A percentile compares a stretch with the other conserved stretches of the same genome.
These are phyloP conservation scores for Cyclotella kingstonii DNA, from an alignment of 108 stramenopile genomes.

Conservation along the genomic window DNA sequence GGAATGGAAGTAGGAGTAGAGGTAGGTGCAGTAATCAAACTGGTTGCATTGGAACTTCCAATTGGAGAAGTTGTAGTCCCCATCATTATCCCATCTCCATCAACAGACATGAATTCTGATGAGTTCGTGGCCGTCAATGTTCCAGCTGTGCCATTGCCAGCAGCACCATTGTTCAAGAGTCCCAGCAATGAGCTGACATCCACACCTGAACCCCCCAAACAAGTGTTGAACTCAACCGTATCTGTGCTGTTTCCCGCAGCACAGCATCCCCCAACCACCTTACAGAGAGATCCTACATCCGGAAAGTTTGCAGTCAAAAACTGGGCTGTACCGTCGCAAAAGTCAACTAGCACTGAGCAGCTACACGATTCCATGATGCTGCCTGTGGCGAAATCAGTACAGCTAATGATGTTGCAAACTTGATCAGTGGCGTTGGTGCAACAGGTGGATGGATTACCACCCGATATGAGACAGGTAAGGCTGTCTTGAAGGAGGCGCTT, in stretches of 20 bases:
- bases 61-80: neutral
- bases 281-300: neutral
- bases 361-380: neutral
- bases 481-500: neutral
- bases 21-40: too few species aligned
- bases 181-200: neutral
- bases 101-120: neutral
- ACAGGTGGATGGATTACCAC: neutral
- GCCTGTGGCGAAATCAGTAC: neutral
- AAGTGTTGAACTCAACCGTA: neutral
- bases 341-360: neutral
- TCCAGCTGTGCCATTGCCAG: neutral
- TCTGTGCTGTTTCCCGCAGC: neutral
- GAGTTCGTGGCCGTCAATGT: neutral
- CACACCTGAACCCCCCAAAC: neutral
- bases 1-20: too few species aligned
- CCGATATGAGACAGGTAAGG: neutral
- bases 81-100: too few species aligned
- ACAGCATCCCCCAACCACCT: neutral
- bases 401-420: neutral
- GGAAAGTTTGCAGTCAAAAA: neutral
- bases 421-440: neutral
- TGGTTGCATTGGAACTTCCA: too few species aligned
- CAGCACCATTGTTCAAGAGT: neutral
- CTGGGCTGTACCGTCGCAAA: neutral